Percentiles rank a stretch among this genome's conserved stretches.
Evolutionary conservation across 225 moss, liverwort and hornwort species (phyloP).

Genomic region (Physcomitrium patens): DNA sequence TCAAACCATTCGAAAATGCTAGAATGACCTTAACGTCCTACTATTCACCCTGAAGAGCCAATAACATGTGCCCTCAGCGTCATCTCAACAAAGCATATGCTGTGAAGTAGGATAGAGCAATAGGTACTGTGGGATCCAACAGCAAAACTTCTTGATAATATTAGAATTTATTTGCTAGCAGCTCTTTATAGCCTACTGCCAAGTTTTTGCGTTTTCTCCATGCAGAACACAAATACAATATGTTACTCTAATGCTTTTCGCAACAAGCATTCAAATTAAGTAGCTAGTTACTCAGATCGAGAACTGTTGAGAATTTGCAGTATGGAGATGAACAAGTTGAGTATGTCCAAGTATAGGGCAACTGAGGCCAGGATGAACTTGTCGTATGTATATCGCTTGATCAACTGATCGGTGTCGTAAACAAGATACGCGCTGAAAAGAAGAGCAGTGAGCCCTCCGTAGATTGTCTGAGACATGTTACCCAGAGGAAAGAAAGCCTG

Average conservation of each 20-base stretch:
- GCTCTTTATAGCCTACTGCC: slow-evolving; percentile 11
- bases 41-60: too few species aligned
- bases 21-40: too few species aligned
- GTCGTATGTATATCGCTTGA: slow-evolving; percentile 84
- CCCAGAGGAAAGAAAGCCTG: slow-evolving; percentile 85
- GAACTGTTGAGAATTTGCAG: slow-evolving; percentile 81
- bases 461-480: slow-evolving; percentile 64
- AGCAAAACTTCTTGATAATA: background rate
- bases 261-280: background rate
- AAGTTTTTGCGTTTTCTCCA: background rate
- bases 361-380: slow-evolving; percentile 96
- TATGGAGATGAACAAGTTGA: slow-evolving; percentile 87
- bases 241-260: background rate
- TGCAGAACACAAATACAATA: slow-evolving; percentile 12
- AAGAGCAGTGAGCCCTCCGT: slow-evolving; percentile 83
- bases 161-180: slow-evolving; percentile 28
- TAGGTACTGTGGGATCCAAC: too few species aligned
- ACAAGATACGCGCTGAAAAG: slow-evolving; percentile 92
- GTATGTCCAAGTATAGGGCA: slow-evolving; percentile 89
- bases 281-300: slow-evolving; percentile 47
- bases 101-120: too few species aligned
- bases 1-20: too few species aligned
- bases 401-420: slow-evolving; percentile 92
- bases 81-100: too few species aligned
- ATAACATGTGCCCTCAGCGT: too few species aligned